Conservation (phyloP, 768 basidiomycete genomes). For the Suillus fuscotomentosus region DNA sequence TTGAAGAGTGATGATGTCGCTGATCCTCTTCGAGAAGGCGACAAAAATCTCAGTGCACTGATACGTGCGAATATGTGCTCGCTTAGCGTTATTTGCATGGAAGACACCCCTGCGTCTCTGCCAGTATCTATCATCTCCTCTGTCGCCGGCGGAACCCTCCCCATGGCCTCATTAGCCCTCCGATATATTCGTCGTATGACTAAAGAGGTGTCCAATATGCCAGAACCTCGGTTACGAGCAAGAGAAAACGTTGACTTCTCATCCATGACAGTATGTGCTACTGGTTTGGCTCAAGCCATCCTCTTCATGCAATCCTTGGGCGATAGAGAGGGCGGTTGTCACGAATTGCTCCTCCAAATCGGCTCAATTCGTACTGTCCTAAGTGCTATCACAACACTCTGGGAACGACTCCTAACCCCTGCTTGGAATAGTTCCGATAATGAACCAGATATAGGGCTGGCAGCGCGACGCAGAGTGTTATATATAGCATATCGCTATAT, state of each 20-base stretch:
- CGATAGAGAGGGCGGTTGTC: background rate
- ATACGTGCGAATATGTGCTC: conserved; percentile 6
- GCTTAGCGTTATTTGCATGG: conserved; percentile 5
- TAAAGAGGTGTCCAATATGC: conserved; percentile 6
- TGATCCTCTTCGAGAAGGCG: conserved; percentile 1
- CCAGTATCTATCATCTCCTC: conserved; percentile 1
- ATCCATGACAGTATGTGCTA: conserved; percentile 4
- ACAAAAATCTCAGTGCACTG: conserved; percentile 1
- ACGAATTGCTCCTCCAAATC: conserved; percentile 2
- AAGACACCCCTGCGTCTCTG: background rate
- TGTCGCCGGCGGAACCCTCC: conserved; percentile 3
- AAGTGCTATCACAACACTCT: background rate
- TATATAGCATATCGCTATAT: conserved; percentile 8
- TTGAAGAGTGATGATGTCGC: background rate
- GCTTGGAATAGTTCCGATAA: conserved; percentile 4
- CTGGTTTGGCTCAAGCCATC: conserved; percentile 7
- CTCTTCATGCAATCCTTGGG: conserved; percentile 4
- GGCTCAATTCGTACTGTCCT: conserved; percentile 7
- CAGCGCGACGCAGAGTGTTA: conserved; percentile 4
- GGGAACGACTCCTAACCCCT: conserved; percentile 2
- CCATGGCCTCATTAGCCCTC: conserved; percentile 7
- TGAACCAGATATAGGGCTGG: conserved; percentile 6
- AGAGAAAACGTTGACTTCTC: conserved; percentile 3
- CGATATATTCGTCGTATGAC: conserved; percentile 8
- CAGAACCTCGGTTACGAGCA: background rate